Percentiles rank a stretch among this genome's conserved stretches.
Conservation (phyloP, 352 stramenopile genomes). For the Aphanomyces cochlioides region DNA sequence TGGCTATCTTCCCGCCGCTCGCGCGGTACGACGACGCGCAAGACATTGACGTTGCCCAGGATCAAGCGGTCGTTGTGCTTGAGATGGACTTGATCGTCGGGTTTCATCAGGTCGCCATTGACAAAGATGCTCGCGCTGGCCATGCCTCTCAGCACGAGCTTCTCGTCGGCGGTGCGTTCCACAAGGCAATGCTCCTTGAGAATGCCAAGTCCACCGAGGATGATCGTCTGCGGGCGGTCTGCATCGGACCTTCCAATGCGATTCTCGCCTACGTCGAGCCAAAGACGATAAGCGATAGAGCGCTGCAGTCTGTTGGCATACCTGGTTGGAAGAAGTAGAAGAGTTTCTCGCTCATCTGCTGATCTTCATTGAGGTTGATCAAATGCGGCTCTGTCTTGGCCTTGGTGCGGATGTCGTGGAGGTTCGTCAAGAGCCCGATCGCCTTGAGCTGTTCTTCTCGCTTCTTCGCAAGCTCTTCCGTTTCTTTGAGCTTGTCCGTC, state of each 20-base stretch:
- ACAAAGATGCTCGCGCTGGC: conserved; percentile 59
- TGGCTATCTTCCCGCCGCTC: conserved; percentile 34
- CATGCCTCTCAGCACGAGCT: conserved; percentile 39
- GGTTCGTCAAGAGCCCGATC: conserved; percentile 56
- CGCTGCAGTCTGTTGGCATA: background rate
- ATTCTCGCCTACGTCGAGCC: conserved; percentile 38
- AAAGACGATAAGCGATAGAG: background rate
- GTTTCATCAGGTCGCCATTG: conserved; percentile 55
- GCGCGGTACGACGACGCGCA: conserved; percentile 48
- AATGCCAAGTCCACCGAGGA: conserved; percentile 73
- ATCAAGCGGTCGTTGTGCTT: conserved; percentile 68
- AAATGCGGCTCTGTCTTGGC: conserved; percentile 66
- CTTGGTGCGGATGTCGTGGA: conserved; percentile 55
- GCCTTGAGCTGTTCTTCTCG: conserved; percentile 76
- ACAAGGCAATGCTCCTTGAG: conserved; percentile 71
- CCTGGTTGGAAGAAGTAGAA: conserved; percentile 65
- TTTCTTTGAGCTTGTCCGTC: conserved; percentile 73
- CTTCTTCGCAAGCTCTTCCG: conserved; percentile 72
- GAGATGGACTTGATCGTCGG: conserved; percentile 39
- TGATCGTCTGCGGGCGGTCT: conserved; percentile 63
- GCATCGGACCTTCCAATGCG: conserved; percentile 65
- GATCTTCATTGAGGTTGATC: conserved; percentile 85
- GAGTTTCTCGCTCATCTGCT: conserved; percentile 79
- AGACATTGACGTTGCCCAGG: conserved; percentile 73
- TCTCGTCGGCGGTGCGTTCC: conserved; percentile 25